Conservation (phyloP, 768 basidiomycete genomes). For the Russula griseocarnosa region DNA sequence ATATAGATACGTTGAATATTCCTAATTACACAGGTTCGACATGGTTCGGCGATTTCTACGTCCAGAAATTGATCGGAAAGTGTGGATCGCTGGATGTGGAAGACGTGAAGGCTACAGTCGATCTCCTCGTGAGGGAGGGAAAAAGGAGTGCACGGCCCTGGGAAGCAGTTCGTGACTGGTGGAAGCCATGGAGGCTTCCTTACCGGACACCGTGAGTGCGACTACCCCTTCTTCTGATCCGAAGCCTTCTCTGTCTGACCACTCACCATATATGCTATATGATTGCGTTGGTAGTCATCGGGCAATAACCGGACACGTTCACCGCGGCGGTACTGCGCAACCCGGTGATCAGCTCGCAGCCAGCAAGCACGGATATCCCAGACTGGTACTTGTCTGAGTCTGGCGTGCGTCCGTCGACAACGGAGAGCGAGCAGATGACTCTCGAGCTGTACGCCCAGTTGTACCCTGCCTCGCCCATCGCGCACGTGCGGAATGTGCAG, state of each 20-base stretch:
- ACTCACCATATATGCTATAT: not conserved
- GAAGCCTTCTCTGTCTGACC: not conserved
- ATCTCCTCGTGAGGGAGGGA: conserved; percentile 31
- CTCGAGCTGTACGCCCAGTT: conserved; percentile 28
- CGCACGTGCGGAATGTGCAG: conserved; percentile 30
- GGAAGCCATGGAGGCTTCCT: conserved; percentile 38
- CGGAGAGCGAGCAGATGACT: conserved; percentile 22
- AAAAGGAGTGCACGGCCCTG: conserved; percentile 28
- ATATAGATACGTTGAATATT: conserved; percentile 31
- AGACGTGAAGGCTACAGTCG: conserved; percentile 31
- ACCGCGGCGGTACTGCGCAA: conserved; percentile 36
- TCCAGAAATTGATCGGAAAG: conserved; percentile 33
- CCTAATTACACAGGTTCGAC: conserved; percentile 38
- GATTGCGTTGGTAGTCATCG: conserved; percentile 28
- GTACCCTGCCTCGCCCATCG: conserved; percentile 32
- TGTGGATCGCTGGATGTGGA: conserved; percentile 37
- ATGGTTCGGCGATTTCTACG: conserved; percentile 34
- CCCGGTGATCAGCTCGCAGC: conserved; percentile 35
- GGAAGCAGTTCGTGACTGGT: conserved; percentile 33
- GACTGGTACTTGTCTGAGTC: conserved; percentile 37
- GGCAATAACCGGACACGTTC: conserved; percentile 33
- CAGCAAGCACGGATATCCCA: conserved; percentile 35
- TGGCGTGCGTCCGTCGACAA: conserved; percentile 19
- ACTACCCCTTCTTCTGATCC: not conserved
- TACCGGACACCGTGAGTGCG: conserved; percentile 28